Conservation (phyloP, 176 grass and related monocot species). For the Bonia amplexicaulis region DNA sequence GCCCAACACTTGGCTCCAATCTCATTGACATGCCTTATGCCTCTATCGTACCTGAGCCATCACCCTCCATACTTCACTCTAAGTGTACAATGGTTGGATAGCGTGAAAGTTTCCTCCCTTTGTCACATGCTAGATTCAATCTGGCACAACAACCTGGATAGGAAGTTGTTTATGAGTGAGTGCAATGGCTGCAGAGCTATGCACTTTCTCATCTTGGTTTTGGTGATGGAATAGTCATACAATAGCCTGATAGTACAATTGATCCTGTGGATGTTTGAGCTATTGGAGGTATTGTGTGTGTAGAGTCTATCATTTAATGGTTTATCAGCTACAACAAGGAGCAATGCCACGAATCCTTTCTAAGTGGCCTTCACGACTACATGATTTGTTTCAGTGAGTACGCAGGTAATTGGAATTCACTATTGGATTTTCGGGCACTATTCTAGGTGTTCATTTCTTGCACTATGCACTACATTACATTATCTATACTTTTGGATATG, state of each 20-base stretch:
- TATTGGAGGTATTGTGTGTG: conserved; percentile 12
- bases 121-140: conserved; percentile 49
- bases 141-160: conserved; percentile 48
- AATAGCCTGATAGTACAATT: background rate
- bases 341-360: conserved; percentile 47
- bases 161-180: conserved; percentile 54
- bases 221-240: conserved; percentile 30
- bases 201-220: conserved; percentile 52
- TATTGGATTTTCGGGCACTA: background rate
- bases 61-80: conserved; percentile 45
- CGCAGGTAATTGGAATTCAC: conserved; percentile 12
- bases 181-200: conserved; percentile 51
- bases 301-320: conserved; percentile 25
- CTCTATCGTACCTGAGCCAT: conserved; percentile 56
- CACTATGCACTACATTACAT: background rate
- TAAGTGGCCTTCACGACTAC: conserved; percentile 41
- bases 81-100: conserved; percentile 38
- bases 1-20: conserved; percentile 44
- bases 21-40: conserved; percentile 47
- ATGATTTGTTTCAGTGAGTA: conserved; percentile 45
- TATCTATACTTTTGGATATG: background rate
- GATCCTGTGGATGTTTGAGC: conserved; percentile 24
- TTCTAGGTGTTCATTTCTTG: background rate
- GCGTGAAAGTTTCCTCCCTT: conserved; percentile 40
- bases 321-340: conserved; percentile 49